A percentile compares a stretch with the other conserved stretches of the same genome.
Evolutionary conservation across 768 basidiomycete genomes (phyloP).

Genomic region (Lentinula sp.): DNA sequence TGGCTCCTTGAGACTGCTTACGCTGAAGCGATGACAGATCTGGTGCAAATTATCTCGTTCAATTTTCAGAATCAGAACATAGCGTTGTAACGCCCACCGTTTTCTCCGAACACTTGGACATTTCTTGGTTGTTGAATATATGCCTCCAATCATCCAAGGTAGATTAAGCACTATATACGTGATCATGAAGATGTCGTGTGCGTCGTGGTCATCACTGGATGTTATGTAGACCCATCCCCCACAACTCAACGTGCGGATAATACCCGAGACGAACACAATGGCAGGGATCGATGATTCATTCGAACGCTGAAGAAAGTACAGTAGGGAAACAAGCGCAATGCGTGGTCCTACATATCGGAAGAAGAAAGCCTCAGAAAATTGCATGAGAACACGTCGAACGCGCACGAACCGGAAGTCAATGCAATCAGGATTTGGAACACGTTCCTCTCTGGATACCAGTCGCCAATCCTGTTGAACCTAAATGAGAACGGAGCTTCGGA

Average conservation of each 20-base stretch:
- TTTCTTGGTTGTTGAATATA: conserved; percentile 42
- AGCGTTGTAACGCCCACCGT: conserved; percentile 35
- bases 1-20: conserved; percentile 20
- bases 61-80: not conserved
- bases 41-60: conserved; percentile 16
- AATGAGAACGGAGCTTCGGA: not conserved
- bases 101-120: conserved; percentile 36
- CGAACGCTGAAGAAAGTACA: conserved; percentile 53
- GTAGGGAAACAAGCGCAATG: conserved; percentile 56
- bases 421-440: conserved; percentile 87
- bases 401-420: conserved; percentile 58
- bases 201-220: conserved; percentile 75
- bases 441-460: conserved; percentile 85
- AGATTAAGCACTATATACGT: conserved; percentile 77
- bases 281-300: conserved; percentile 36
- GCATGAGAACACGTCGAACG: not conserved
- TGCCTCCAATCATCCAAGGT: conserved; percentile 84
- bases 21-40: conserved; percentile 48
- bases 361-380: not conserved
- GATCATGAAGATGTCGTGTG: conserved; percentile 87
- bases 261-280: conserved; percentile 52
- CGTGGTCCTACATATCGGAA: conserved; percentile 53
- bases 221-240: conserved; percentile 94
- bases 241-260: conserved; percentile 73
- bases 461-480: conserved; percentile 60